phyloP scores from a whole-genome alignment of 345 rosid species.

The Arabis alpina region DNA sequence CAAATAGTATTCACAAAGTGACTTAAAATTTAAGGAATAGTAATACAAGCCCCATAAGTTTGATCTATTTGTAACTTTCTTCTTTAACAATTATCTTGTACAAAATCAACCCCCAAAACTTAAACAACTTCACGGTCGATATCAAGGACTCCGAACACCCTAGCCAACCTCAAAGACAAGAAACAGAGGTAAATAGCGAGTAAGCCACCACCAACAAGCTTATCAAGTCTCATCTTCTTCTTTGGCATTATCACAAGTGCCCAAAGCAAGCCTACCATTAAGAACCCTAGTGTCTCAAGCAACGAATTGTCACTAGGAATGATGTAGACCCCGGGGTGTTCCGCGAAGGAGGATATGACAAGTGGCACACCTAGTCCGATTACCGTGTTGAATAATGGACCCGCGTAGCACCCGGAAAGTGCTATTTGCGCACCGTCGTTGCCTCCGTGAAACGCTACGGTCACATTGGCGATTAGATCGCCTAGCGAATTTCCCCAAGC shows the following conservation, averaged over 20 bases:
- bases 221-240: constrained; percentile 71
- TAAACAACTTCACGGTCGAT: constrained; percentile 30
- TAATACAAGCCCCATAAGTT: constrained; percentile 14
- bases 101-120: constrained; percentile 16
- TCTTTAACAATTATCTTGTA: constrained; percentile 13
- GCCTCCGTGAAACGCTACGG: constrained; percentile 75
- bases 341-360: constrained; percentile 57
- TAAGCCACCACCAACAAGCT: constrained; percentile 71
- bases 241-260: constrained; percentile 70
- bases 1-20: constrained; percentile 27
- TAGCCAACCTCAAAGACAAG: constrained; percentile 56
- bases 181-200: constrained; percentile 61
- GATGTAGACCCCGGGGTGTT: constrained; percentile 54
- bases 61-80: constrained; percentile 25
- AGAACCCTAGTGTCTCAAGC: constrained; percentile 72
- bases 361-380: constrained; percentile 81
- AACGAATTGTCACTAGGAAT: constrained; percentile 61
- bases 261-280: constrained; percentile 75
- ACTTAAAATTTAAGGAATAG: background rate
- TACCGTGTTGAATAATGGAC: constrained; percentile 79
- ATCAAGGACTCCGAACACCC: constrained; percentile 44
- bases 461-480: constrained; percentile 72
- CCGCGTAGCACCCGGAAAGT: constrained; percentile 85
- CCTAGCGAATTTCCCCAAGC: constrained; percentile 98
- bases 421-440: constrained; percentile 75